Evolutionary conservation across 345 rosid genomes (phyloP), one percentile per base, ranked within the genome.

Genomic region (Cochlearia excelsa): DNA sequence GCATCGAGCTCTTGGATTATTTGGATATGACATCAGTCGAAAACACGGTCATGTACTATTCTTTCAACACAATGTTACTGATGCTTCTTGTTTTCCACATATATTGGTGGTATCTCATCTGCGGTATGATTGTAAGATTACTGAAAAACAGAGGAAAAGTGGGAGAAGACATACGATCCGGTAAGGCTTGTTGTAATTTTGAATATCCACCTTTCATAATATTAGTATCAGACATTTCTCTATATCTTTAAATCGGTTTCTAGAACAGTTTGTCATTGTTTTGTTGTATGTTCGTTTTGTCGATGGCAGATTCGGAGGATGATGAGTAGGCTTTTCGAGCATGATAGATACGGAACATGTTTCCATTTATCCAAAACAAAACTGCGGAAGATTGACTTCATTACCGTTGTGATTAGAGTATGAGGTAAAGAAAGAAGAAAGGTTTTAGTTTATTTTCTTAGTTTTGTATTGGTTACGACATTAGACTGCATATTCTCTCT

Each of bases 151-250:
- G 86, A 50, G 86, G 98, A 75, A 69, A 75, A 77, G 87, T 92
- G 8, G 98, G 92, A 48, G 96, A 88, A 77, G 95, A 83, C 67
- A 88, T 92, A 65, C 84, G 96, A 88, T 86, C 90, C 33, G 95
- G 98, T 88, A 60, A 75, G 80, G 38, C 46, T 54, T 68, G 5
- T 2, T 37, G n/a, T 40, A 30, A 10, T n/a, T 56, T 42, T 56
- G 29, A 16, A 16, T 16, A 16, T 16, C 23, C 23, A 16, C 23
- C 23, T 16, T 16, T 16, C 23, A 16, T 16, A 16, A 16, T 16
- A 16, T 16, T 16, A 16, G 23, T 16, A 16, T 16, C 23, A 16
- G 23, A 16, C 23, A 16, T 16, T 16, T 16, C 23, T 16, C 23
- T 16, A 16, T 16, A 16, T 16, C 23, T 30, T 51, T 6, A 9